Evolutionary conservation across 306 rosid genomes (phyloP).

Genomic region (Heteromeles arbutifolia): DNA sequence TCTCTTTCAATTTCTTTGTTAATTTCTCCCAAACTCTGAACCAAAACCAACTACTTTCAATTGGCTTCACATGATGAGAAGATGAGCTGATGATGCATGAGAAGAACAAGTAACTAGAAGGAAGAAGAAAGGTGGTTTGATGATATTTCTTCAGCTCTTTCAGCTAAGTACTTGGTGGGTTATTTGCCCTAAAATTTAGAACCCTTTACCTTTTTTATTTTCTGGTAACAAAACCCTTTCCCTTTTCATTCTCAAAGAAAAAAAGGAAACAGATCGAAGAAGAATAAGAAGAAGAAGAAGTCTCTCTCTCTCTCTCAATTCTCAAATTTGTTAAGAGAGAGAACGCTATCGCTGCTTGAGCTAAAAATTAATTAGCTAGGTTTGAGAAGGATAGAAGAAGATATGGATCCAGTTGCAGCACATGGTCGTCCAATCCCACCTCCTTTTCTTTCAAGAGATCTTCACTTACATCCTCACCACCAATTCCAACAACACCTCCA

Average conservation of each 20-base stretch:
- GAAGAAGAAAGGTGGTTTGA: slow-evolving; percentile 8
- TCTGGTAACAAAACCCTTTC: not conserved
- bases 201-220: not conserved
- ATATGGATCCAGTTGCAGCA: slow-evolving; percentile 76
- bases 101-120: not conserved
- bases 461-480: slow-evolving; percentile 68
- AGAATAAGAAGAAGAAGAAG: not conserved
- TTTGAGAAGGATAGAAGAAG: not conserved
- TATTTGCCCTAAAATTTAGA: not conserved
- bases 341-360: not conserved
- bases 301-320: not conserved
- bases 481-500: slow-evolving; percentile 49
- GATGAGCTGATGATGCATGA: not conserved
- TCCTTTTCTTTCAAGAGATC: slow-evolving; percentile 73
- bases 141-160: slow-evolving; percentile 10
- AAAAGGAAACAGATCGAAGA: not conserved
- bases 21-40: slow-evolving; percentile 45
- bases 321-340: not conserved
- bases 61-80: not conserved
- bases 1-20: slow-evolving; percentile 4
- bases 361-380: not conserved
- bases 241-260: not conserved
- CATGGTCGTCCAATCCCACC: slow-evolving; percentile 86
- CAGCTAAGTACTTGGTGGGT: slow-evolving; percentile 34
- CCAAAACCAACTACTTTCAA: slow-evolving; percentile 13